Evolutionary conservation across 1,139 yeast genomes (phyloP), one percentile per base, ranked within the genome.

Genomic region (Wickerhamomyces sp.): DNA sequence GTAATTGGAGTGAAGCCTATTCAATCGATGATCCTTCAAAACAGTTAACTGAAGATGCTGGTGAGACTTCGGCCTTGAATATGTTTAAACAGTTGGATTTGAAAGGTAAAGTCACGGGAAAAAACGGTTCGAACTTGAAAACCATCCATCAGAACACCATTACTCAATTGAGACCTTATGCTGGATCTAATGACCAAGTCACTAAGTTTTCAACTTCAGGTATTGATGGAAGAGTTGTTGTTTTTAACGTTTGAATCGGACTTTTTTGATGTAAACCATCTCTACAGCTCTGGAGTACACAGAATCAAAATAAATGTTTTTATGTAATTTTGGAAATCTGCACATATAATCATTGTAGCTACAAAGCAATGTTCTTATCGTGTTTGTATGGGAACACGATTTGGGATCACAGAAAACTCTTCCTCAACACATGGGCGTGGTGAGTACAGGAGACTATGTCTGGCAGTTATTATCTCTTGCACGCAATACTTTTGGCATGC

Each of bases 1-100:
- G 74, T 72, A 31, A 59, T 47, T 39, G 52, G 54, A 36, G 37
- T 32, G 45, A 45, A 36, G 23, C 44, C 34, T 33, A 55, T 41
- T 44, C 64, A 34, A 46, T 44, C 35, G 61, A 64, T 45, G 47
- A 51, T 45, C 64, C 64, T 45, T 62, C 61, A 37, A 67, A 70
- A 37, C 73, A 68, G 44, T 68, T 61, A 35, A 66, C 60, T 10
- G 78, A 69, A 15, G 78, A 72, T 16, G 78, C 71, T 25, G 75
- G 68, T 38, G 91, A 81, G 54, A 69, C 75, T 35, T 68, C 78
- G 19, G 97, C 97, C 12, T 73, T 91, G 58, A 85, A 85, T 63
- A 87, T 91, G 91, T 93, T 93, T 66, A 82, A 88, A 61, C 96
- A 91, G 61, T 70, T 91, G 72, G 99, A 91, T 62, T 73, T 91